Evolutionary conservation across 345 rosid species (phyloP), one percentile per base, ranked within the genome.

Genomic region (Pistacia vera): DNA sequence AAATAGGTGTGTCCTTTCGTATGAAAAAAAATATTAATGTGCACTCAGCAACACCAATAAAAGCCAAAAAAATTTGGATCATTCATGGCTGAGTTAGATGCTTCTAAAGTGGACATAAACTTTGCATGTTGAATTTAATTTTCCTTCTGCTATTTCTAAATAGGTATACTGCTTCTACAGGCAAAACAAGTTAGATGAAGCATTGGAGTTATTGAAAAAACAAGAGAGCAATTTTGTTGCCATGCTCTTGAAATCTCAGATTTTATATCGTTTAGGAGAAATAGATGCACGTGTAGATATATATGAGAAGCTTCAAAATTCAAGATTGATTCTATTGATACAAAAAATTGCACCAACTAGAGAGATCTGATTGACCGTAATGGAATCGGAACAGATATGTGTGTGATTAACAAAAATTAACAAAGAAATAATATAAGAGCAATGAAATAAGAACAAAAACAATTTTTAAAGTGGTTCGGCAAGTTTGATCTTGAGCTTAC

Each of bases 101-200:
- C 8, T 41, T 4, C 46, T 30, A 22, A 9, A 60, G 4, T 59
- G 44, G 22, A 59, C 52, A 8, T 46, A 9, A 28, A 6, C 13
- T 72, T 46, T 8, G 5, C 16, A 0, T 60, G 11, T 60, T 25
- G 66, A 72, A 46, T 62, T 51, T 22, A 54, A 28, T 62, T 54
- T 20, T 33, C 55, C 44, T 22, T 70, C 1, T 66, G 49, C 44
- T 78, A n/a, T 30, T 13, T 75, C 41, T 36, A 28, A 8, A 66
- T 75, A 92, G 99, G 99, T 97, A 20, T 96, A 96, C 85, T 93
- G 99, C 83, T 85, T 90, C 22, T 95, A 95, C 89, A 89, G 96
- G 75, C 93, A 86, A 77, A 92, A 96, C 88, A 92, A 91, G 86
- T 75, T 91, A 75, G 90, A 89, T 66, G 95, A 92, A 67, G 98